phyloP scores from a whole-genome alignment of 495 filamentous ascomycete genomes.

The Talaromyces nanjingensis region DNA sequence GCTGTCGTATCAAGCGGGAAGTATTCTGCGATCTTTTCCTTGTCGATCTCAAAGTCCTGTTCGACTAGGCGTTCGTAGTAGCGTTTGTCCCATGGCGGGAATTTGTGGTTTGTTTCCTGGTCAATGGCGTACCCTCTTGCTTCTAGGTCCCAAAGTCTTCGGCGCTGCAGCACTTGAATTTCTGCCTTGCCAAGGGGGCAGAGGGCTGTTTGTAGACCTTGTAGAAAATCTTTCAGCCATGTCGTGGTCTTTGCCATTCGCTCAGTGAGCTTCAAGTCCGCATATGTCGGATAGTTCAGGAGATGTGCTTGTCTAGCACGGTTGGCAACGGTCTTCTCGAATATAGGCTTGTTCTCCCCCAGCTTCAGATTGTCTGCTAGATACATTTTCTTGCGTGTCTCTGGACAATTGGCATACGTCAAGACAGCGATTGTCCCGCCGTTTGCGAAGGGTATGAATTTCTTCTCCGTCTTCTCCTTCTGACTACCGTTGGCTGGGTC shows the following conservation, averaged over 20 bases:
- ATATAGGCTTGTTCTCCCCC: neutral
- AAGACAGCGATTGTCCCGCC: neutral
- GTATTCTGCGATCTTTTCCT: neutral
- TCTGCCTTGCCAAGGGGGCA: neutral
- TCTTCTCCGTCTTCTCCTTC: neutral
- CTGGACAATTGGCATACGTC: neutral
- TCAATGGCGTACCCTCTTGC: neutral
- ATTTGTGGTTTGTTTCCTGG: neutral
- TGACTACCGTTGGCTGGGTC: neutral
- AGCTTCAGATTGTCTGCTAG: neutral
- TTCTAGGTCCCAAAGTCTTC: neutral
- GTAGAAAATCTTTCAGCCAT: neutral
- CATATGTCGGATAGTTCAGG: neutral
- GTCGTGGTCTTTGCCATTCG: neutral
- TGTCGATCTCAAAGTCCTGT: neutral
- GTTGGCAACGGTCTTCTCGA: neutral
- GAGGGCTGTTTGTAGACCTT: neutral
- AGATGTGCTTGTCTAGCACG: neutral
- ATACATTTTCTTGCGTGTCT: neutral
- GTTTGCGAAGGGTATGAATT: neutral
- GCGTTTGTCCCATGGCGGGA: neutral
- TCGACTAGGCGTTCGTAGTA: neutral
- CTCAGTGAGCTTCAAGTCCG: neutral
- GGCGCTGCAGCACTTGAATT: neutral
- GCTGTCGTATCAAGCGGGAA: neutral